Conservation (phyloP, 2,329 filamentous ascomycete genomes). For the Cladosporium sp. region DNA sequence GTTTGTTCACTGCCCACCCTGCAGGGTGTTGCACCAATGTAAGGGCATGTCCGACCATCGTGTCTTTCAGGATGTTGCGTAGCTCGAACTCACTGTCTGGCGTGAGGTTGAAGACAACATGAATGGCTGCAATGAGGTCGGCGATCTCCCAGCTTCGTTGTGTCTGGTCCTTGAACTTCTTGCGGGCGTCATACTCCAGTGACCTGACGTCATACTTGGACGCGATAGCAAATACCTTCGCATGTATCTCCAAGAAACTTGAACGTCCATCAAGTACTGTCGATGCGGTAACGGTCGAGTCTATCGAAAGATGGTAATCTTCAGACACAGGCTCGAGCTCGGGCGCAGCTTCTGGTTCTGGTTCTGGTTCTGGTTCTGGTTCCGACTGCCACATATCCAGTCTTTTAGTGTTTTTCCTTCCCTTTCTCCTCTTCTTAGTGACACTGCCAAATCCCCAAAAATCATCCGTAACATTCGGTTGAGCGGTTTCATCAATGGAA, state of each 20-base stretch:
- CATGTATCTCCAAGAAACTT: conserved; percentile 5
- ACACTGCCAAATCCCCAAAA: neutral
- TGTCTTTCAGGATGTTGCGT: neutral
- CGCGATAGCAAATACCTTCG: conserved; percentile 8
- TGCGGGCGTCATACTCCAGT: neutral
- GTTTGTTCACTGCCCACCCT: no score
- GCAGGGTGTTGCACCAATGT: neutral
- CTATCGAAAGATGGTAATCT: neutral
- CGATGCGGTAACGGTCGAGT: neutral
- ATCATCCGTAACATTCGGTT: neutral
- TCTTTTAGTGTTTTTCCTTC: no score
- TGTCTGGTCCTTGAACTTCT: conserved; percentile 2
- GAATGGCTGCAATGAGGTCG: neutral
- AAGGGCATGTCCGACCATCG: neutral
- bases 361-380: no score
- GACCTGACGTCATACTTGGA: neutral
- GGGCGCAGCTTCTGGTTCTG: neutral
- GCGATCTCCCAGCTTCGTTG: neutral
- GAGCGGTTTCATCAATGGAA: neutral
- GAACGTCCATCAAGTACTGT: neutral
- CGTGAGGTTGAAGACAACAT: neutral
- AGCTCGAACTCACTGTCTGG: neutral
- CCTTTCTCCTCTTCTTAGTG: no score
- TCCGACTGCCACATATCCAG: no score
- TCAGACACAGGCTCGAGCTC: neutral